A percentile compares a stretch with the other conserved stretches of the same genome.
These are phyloP conservation scores for Puccinia triticina DNA, from an alignment of 1,284 basidiomycete genomes.

Conservation along the genomic window DNA sequence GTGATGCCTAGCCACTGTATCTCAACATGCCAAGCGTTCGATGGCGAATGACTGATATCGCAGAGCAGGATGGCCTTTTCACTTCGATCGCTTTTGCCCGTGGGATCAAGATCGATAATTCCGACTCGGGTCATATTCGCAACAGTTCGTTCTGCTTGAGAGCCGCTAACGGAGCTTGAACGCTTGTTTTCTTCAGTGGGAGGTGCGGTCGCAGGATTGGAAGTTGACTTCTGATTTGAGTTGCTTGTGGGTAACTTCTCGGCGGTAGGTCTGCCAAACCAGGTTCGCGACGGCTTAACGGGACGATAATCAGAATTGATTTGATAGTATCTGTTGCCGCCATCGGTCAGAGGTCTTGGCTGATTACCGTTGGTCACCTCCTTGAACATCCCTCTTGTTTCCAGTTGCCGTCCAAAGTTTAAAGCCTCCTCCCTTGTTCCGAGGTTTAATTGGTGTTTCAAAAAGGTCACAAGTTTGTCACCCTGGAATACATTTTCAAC, in stretches of 20 bases:
- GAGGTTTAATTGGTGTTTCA: slow-evolving; percentile 50
- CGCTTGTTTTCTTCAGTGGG: slow-evolving; percentile 26
- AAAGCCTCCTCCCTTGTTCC: slow-evolving; percentile 44
- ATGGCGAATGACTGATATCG: slow-evolving; percentile 87
- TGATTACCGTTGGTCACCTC: slow-evolving; percentile 34
- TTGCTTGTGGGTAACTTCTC: slow-evolving; percentile 15
- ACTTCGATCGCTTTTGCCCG: slow-evolving; percentile 67
- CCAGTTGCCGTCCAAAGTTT: slow-evolving; percentile 47
- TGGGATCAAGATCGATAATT: slow-evolving; percentile 50
- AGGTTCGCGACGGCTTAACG: slow-evolving; percentile 36
- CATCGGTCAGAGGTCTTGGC: slow-evolving; percentile 39
- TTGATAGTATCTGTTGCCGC: slow-evolving; percentile 48
- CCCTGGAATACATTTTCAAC: slow-evolving; percentile 49
- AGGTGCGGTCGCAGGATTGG: slow-evolving; percentile 17
- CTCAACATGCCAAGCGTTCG: slow-evolving; percentile 90
- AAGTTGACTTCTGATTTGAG: neutral
- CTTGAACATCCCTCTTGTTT: slow-evolving; percentile 44
- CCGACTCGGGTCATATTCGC: slow-evolving; percentile 42
- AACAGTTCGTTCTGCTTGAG: slow-evolving; percentile 19
- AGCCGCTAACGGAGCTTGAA: slow-evolving; percentile 43
- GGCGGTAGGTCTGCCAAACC: slow-evolving; percentile 37
- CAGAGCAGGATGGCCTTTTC: slow-evolving; percentile 84
- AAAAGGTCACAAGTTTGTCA: slow-evolving; percentile 50
- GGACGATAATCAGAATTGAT: slow-evolving; percentile 39
- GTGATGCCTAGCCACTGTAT: slow-evolving; percentile 96